Conservation (phyloP, 202 grass and related monocot species). For the Schoenoplectus tabernaemontani region DNA sequence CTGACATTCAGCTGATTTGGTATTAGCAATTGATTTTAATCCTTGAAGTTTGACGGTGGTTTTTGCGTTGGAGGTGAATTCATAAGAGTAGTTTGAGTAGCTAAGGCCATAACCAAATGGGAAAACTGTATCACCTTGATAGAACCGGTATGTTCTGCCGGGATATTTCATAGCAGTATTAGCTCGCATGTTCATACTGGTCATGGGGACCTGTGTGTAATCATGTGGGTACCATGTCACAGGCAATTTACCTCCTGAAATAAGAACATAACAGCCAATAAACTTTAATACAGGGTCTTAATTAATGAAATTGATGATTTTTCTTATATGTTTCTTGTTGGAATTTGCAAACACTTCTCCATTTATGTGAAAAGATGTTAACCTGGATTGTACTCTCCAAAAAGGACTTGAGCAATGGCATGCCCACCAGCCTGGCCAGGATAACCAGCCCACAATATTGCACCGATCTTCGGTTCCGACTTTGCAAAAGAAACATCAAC, state of each 20-base stretch:
- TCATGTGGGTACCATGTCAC: slow-evolving; percentile 19
- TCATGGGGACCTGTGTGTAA: slow-evolving; percentile 22
- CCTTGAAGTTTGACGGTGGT: not conserved
- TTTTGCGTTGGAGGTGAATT: not conserved
- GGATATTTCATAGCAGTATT: slow-evolving; percentile 12
- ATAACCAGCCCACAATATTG: slow-evolving; percentile 33
- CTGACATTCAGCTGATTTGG: slow-evolving; percentile 9
- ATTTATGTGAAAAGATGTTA: not conserved
- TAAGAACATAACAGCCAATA: slow-evolving; percentile 3
- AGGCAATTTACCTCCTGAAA: slow-evolving; percentile 33
- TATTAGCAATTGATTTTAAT: not conserved
- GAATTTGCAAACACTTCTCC: not conserved
- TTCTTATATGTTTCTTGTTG: not conserved
- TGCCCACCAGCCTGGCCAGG: slow-evolving; percentile 20
- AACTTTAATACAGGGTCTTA: not conserved
- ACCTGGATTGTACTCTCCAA: slow-evolving; percentile 38
- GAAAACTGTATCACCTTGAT: slow-evolving; percentile 21
- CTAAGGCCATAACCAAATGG: slow-evolving; percentile 31
- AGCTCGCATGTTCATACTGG: slow-evolving; percentile 28
- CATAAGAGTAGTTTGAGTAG: slow-evolving; percentile 29
- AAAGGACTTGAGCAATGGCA: slow-evolving; percentile 30
- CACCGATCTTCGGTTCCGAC: slow-evolving; percentile 49
- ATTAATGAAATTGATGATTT: not conserved
- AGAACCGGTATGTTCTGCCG: slow-evolving; percentile 27
- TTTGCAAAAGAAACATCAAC: slow-evolving; percentile 79